These are phyloP conservation scores for Apiospora marii DNA, from an alignment of 2,329 filamentous ascomycete species.

Conservation along the genomic window DNA sequence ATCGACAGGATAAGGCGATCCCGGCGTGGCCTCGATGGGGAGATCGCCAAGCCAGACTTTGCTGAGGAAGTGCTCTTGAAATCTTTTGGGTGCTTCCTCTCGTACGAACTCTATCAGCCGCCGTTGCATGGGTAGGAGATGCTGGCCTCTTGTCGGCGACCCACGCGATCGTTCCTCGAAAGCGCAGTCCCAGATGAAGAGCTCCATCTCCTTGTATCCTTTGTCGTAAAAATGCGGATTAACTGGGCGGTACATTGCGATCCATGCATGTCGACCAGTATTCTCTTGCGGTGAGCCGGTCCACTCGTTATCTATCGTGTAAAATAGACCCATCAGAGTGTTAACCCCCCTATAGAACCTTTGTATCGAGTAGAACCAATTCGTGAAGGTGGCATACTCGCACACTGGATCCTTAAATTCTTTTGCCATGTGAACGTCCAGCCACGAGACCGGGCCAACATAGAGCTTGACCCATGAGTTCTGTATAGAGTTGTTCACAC, in stretches of 20 bases:
- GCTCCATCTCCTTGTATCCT: conserved; percentile 48
- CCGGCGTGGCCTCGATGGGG: conserved; percentile 27
- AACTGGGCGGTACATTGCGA: conserved; percentile 55
- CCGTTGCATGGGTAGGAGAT: conserved; percentile 54
- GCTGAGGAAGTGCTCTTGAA: conserved; percentile 44
- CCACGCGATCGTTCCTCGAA: conserved; percentile 38
- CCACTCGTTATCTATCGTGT: conserved; percentile 53
- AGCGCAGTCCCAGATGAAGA: conserved; percentile 63
- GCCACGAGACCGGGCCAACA: conserved; percentile 50
- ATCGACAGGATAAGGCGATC: conserved; percentile 49
- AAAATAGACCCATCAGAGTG: conserved; percentile 58
- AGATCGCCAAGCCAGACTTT: conserved; percentile 54
- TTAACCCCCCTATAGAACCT: conserved; percentile 35
- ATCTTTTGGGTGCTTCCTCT: conserved; percentile 40
- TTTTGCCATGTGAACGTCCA: conserved; percentile 49
- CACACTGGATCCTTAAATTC: conserved; percentile 40
- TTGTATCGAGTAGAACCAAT: conserved; percentile 45
- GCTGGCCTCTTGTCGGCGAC: conserved; percentile 21
- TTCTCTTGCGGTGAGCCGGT: conserved; percentile 33
- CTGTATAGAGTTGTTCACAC: conserved; percentile 13
- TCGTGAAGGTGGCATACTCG: conserved; percentile 41
- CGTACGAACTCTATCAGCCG: conserved; percentile 50
- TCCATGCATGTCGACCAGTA: conserved; percentile 56
- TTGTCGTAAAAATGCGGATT: conserved; percentile 42
- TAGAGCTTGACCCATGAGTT: conserved; percentile 43